Conservation (phyloP, 2,329 filamentous ascomycete genomes). For the Cryphonectria nitschkei region DNA sequence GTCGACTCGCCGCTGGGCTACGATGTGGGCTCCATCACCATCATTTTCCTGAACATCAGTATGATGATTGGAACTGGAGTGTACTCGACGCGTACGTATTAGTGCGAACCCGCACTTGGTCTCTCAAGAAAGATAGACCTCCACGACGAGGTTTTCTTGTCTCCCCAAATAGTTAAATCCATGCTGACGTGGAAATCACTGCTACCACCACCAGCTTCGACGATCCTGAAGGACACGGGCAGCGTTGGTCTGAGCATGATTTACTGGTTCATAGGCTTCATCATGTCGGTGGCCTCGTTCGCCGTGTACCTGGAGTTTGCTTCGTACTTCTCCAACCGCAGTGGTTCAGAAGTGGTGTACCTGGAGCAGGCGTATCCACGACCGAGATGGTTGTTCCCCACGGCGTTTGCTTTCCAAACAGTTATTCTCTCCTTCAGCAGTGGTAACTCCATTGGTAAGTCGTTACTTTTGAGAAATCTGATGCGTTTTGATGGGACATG, state of each 20-base stretch:
- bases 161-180: too few relatives aligned
- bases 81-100: slow-evolving; percentile 55
- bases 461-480: too few relatives aligned
- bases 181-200: slow-evolving; percentile 15
- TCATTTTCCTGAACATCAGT: slow-evolving; percentile 59
- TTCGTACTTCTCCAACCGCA: slow-evolving; percentile 68
- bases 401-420: slow-evolving; percentile 65
- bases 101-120: too few relatives aligned
- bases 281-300: slow-evolving; percentile 60
- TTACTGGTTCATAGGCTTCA: slow-evolving; percentile 63
- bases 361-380: slow-evolving; percentile 69
- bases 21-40: slow-evolving; percentile 56
- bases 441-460: slow-evolving; percentile 61
- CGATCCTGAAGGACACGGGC: slow-evolving; percentile 61
- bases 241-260: slow-evolving; percentile 65
- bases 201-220: slow-evolving; percentile 48
- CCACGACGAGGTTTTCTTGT: too few relatives aligned
- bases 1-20: slow-evolving; percentile 62
- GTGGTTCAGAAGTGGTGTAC: slow-evolving; percentile 68
- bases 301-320: slow-evolving; percentile 66
- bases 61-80: slow-evolving; percentile 68
- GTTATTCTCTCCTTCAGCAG: slow-evolving; percentile 68
- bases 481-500: background rate
- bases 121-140: too few relatives aligned
- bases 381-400: slow-evolving; percentile 66